phyloP scores from a whole-genome alignment of 306 rosid genomes.

The Senna tora region DNA sequence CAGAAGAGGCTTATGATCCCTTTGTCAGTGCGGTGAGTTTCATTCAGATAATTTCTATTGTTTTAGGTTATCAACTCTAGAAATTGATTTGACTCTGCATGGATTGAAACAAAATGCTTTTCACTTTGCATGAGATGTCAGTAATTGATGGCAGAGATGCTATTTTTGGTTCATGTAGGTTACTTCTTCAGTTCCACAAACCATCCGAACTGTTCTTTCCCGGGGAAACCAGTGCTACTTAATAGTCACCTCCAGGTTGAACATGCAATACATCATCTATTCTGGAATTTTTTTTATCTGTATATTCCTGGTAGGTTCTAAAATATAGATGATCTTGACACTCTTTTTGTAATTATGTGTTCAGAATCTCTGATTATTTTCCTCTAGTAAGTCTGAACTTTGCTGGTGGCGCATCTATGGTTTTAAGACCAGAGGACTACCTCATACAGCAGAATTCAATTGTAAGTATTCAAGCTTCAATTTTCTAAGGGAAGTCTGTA shows the following conservation, averaged over 20 bases:
- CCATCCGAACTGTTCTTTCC: constrained; percentile 60
- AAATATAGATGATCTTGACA: constrained; percentile 29
- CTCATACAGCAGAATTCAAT: constrained; percentile 79
- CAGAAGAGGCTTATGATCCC: constrained; percentile 83
- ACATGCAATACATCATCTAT: constrained; percentile 21
- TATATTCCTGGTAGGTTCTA: constrained; percentile 17
- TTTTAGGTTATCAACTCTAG: constrained; percentile 24
- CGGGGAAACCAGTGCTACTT: constrained; percentile 79
- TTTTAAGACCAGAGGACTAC: constrained; percentile 86
- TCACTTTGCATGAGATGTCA: constrained; percentile 13
- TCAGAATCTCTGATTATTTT: constrained; percentile 73
- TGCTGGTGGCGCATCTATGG: constrained; percentile 76
- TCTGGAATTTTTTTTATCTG: not conserved
- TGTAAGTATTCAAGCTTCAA: constrained; percentile 59
- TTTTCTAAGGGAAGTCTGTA: constrained; percentile 23
- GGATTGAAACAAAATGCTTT: constrained; percentile 26
- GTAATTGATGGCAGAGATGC: constrained; percentile 29
- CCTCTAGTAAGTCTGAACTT: constrained; percentile 94
- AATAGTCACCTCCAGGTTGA: constrained; percentile 68
- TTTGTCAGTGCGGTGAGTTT: constrained; percentile 84
- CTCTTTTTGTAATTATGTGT: constrained; percentile 35
- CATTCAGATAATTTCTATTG: constrained; percentile 28
- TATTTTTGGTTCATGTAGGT: constrained; percentile 52
- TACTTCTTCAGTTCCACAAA: constrained; percentile 61
- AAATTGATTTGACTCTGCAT: constrained; percentile 31